phyloP scores from a whole-genome alignment of 192 early-diverging fungal species.

The Coemansia sp. region DNA sequence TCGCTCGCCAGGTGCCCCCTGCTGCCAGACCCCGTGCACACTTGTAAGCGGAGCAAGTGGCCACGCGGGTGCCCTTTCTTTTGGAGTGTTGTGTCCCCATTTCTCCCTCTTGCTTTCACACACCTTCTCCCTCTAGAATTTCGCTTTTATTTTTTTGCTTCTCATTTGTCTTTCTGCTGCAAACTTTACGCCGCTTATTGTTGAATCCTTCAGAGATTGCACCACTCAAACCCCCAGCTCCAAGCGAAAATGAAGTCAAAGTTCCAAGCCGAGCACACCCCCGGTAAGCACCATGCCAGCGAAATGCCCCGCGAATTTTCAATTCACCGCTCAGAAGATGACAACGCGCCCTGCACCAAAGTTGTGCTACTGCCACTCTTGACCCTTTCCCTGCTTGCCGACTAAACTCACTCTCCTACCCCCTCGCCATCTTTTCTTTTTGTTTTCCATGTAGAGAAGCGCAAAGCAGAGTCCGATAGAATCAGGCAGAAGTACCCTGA shows the following conservation, averaged over 20 bases:
- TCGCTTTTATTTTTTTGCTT: conserved; percentile 1
- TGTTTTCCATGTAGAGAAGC: conserved; percentile 69
- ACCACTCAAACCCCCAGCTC: neutral
- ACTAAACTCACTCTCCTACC: neutral
- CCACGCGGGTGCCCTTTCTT: conserved; percentile 1
- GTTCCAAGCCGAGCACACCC: conserved; percentile 96
- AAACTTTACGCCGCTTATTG: neutral
- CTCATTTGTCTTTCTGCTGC: neutral
- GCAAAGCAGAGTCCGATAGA: conserved; percentile 93
- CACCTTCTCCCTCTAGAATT: neutral
- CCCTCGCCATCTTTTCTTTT: neutral
- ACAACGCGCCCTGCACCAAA: neutral
- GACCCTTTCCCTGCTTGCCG: neutral
- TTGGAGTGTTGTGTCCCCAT: neutral
- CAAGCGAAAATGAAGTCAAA: conserved; percentile 69
- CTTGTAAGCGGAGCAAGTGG: neutral
- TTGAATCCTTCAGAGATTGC: neutral
- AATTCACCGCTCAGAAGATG: neutral
- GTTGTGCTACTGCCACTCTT: neutral
- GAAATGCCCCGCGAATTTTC: neutral
- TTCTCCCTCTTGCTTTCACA: conserved; percentile 4
- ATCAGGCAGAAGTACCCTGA: conserved; percentile 97
- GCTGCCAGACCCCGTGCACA: neutral
- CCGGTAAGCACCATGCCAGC: conserved; percentile 62
- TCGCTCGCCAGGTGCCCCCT: conserved; percentile 3